Evolutionary conservation across 1,284 basidiomycete species (phyloP).

Genomic region (Tilletia setariae): DNA sequence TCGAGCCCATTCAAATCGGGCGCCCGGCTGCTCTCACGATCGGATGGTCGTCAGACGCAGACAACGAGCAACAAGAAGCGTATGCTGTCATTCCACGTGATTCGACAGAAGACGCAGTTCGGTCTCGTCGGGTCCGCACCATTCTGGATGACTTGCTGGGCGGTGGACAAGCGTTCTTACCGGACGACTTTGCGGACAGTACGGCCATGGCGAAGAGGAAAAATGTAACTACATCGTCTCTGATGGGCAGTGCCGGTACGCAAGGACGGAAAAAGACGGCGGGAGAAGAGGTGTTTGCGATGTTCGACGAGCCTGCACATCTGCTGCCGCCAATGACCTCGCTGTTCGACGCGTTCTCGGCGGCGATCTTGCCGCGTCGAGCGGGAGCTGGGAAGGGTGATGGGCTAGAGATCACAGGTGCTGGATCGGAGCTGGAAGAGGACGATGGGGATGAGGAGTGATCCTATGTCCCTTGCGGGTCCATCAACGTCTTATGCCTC

Average conservation of each 20-base stretch:
- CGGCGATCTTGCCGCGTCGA: slow-evolving; percentile 62
- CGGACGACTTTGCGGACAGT: slow-evolving; percentile 47
- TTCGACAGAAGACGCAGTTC: slow-evolving; percentile 34
- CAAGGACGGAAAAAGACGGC: not conserved
- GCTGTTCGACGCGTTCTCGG: slow-evolving; percentile 72
- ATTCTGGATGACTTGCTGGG: slow-evolving; percentile 84
- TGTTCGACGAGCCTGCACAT: slow-evolving; percentile 74
- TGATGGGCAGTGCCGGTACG: not conserved
- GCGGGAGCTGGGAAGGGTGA: not conserved
- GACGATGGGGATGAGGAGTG: not conserved
- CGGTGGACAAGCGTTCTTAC: slow-evolving; percentile 54
- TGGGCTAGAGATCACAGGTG: not conserved
- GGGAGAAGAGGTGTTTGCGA: slow-evolving; percentile 50
- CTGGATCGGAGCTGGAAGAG: not conserved
- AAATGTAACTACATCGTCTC: not conserved
- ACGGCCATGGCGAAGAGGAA: not conserved
- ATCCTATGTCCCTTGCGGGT: too few species aligned
- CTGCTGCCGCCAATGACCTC: slow-evolving; percentile 72
- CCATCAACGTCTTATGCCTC: too few species aligned
- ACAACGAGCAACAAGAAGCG: slow-evolving; percentile 62
- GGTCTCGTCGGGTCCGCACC: slow-evolving; percentile 59
- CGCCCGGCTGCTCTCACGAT: not conserved
- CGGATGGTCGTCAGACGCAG: not conserved
- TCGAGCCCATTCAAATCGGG: slow-evolving; percentile 35
- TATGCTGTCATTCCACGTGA: slow-evolving; percentile 59